A percentile compares a stretch with the other conserved stretches of the same genome.
These are phyloP conservation scores for Globisporangium cylindrosporum DNA, from an alignment of 352 stramenopile species.

Conservation along the genomic window DNA sequence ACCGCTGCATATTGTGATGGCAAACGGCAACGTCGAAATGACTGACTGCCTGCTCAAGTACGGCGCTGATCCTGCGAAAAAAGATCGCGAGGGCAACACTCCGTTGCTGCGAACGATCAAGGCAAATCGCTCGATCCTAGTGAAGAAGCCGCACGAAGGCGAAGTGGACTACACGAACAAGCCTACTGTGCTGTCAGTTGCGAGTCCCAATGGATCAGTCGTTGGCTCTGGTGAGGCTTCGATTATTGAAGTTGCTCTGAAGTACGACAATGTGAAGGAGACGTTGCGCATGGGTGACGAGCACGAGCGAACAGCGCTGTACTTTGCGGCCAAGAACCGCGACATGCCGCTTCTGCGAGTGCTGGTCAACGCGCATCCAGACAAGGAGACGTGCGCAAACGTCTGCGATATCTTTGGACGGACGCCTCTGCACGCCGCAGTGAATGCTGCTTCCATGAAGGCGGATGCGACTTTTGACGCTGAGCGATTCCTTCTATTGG, in stretches of 20 bases:
- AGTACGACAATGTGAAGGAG: slow-evolving; percentile 37
- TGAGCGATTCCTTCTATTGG: slow-evolving; percentile 58
- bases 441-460: slow-evolving; percentile 60
- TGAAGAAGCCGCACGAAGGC: slow-evolving; percentile 43
- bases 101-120: slow-evolving; percentile 46
- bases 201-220: not conserved
- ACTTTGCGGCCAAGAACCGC: slow-evolving; percentile 54
- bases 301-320: slow-evolving; percentile 45
- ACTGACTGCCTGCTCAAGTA: slow-evolving; percentile 39
- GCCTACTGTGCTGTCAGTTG: slow-evolving; percentile 10
- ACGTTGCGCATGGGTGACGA: slow-evolving; percentile 40
- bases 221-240: not conserved
- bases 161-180: slow-evolving; percentile 45
- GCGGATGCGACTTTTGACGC: slow-evolving; percentile 69
- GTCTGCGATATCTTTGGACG: slow-evolving; percentile 39
- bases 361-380: slow-evolving; percentile 30
- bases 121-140: slow-evolving; percentile 36
- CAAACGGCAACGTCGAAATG: slow-evolving; percentile 32
- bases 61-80: slow-evolving; percentile 38
- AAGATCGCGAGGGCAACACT: slow-evolving; percentile 30
- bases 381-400: slow-evolving; percentile 46
- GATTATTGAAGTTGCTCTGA: slow-evolving; percentile 43
- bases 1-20: slow-evolving; percentile 47
- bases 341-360: slow-evolving; percentile 53
- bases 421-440: slow-evolving; percentile 60